Evolutionary conservation across 106 monocot genomes (phyloP).

Genomic region (Hemerocallis citrina): DNA sequence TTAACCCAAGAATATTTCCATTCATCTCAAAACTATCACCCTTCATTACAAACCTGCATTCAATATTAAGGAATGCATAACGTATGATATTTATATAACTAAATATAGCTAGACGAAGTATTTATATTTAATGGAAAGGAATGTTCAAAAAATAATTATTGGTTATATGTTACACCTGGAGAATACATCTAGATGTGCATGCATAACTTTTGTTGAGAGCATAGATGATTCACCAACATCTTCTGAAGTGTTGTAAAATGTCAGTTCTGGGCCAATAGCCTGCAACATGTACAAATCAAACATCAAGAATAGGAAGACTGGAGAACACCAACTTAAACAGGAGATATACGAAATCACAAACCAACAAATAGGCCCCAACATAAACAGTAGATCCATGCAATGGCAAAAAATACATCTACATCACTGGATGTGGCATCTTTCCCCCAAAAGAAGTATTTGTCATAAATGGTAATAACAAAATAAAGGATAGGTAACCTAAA

Average conservation of each 20-base stretch:
- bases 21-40: constrained; percentile 61
- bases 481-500: too few relatives aligned
- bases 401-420: neutral
- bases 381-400: neutral
- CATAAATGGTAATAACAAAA: too few relatives aligned
- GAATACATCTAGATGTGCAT: constrained; percentile 77
- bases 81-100: too few relatives aligned
- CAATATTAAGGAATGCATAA: neutral
- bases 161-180: constrained; percentile 43
- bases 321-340: neutral
- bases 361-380: too few relatives aligned
- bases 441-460: neutral
- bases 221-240: constrained; percentile 47
- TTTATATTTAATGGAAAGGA: neutral
- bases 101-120: too few relatives aligned
- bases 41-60: constrained; percentile 67
- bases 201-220: constrained; percentile 73
- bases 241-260: constrained; percentile 79
- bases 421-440: neutral
- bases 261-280: constrained; percentile 93
- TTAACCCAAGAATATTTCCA: constrained; percentile 74
- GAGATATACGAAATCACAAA: neutral
- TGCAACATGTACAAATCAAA: constrained; percentile 17
- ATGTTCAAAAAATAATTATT: constrained; percentile 3
- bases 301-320: too few relatives aligned